These are phyloP conservation scores for Beauveria medogensis DNA, from an alignment of 2,329 filamentous ascomycete genomes.

Conservation along the genomic window DNA sequence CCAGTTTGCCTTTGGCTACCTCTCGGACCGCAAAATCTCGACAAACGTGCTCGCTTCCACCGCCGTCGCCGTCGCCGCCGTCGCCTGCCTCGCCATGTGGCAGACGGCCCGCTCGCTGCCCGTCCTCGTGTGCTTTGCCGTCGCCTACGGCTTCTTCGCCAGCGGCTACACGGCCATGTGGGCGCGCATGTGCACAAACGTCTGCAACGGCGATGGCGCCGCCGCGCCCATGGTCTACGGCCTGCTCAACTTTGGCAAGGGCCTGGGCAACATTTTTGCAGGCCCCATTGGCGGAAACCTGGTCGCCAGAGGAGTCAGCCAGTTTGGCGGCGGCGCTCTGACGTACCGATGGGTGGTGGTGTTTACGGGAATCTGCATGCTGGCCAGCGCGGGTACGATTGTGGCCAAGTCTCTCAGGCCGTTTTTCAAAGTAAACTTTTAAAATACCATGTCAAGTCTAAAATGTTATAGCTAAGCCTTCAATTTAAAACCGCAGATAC, in stretches of 20 bases:
- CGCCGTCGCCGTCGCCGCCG: slow-evolving; percentile 36
- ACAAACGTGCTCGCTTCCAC: slow-evolving; percentile 21
- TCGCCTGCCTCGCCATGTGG: slow-evolving; percentile 44
- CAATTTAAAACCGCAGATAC: no score
- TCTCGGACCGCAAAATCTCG: slow-evolving; percentile 35
- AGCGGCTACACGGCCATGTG: slow-evolving; percentile 14
- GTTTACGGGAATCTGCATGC: slow-evolving; percentile 4
- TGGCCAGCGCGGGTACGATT: slow-evolving; percentile 3
- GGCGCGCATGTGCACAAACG: slow-evolving; percentile 22
- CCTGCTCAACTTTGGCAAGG: slow-evolving; percentile 23
- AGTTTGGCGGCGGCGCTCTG: neutral
- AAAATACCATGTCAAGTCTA: no score
- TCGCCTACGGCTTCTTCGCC: slow-evolving; percentile 42
- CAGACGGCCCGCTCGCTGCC: slow-evolving; percentile 36
- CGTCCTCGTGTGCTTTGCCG: slow-evolving; percentile 38
- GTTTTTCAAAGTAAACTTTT: no score
- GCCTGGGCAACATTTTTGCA: slow-evolving; percentile 24
- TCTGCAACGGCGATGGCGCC: slow-evolving; percentile 20
- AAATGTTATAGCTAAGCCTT: no score
- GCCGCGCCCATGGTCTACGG: slow-evolving; percentile 20
- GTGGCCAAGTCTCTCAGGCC: neutral
- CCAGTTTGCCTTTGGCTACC: slow-evolving; percentile 39
- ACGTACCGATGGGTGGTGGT: slow-evolving; percentile 4
- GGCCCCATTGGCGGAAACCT: slow-evolving; percentile 23
- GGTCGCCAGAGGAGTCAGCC: slow-evolving; percentile 10